Conservation (phyloP, 108 stramenopile genomes). For the Schizochytrium sp. region DNA sequence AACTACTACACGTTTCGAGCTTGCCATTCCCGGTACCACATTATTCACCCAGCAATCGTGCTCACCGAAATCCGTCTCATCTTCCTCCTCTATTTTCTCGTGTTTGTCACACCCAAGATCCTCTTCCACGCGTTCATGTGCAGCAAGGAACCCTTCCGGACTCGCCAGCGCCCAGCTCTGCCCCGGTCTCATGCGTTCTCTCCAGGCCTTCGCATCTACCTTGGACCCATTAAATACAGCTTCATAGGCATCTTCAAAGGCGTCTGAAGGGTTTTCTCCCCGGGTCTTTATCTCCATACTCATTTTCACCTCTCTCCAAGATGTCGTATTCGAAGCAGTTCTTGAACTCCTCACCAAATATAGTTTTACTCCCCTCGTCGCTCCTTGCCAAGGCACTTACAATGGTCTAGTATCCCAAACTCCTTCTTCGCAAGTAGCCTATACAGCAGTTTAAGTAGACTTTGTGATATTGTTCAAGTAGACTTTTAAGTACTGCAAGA, state of each 20-base stretch:
- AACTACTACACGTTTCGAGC: background rate
- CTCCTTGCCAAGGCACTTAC: no score
- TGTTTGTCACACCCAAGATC: background rate
- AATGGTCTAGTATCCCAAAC: no score
- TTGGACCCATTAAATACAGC: background rate
- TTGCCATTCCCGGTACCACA: no score
- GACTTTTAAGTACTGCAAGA: no score
- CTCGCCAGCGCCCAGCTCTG: background rate
- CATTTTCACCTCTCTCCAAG: background rate
- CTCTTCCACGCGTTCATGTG: conserved; percentile 11
- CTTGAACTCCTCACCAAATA: no score
- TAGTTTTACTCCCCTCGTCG: no score
- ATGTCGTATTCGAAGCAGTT: background rate
- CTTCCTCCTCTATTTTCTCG: no score
- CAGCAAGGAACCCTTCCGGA: conserved; percentile 7
- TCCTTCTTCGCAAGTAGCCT: no score
- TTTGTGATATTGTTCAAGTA: no score
- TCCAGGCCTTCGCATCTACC: conserved; percentile 21
- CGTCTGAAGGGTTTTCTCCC: background rate
- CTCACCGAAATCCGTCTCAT: no score
- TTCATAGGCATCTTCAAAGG: background rate
- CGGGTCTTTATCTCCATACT: background rate
- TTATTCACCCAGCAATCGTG: no score
- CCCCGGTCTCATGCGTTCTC: conserved; percentile 13
- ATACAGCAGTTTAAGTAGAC: no score